Conservation (phyloP, 352 stramenopile genomes). For the Globisporangium middletonii region DNA sequence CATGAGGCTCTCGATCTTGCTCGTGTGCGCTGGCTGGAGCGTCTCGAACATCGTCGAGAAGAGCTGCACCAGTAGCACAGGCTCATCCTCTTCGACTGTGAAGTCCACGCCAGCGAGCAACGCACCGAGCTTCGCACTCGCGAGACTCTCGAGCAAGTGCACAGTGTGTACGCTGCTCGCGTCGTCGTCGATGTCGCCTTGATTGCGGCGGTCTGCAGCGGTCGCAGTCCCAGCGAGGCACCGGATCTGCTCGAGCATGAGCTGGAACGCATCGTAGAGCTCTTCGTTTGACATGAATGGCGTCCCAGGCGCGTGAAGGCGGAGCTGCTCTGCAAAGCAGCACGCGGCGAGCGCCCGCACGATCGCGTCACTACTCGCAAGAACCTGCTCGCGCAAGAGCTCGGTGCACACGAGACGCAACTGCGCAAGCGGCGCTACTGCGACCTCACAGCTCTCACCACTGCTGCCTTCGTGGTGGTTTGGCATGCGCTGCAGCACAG, state of each 20-base stretch:
- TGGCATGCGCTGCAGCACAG: conserved; percentile 28
- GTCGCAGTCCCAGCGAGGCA: conserved; percentile 14
- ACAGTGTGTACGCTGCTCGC: conserved; percentile 33
- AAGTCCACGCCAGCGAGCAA: conserved; percentile 52
- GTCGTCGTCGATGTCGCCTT: conserved; percentile 10
- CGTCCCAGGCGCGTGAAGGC: conserved; percentile 54
- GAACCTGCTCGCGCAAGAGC: conserved; percentile 43
- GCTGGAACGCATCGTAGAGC: conserved; percentile 62
- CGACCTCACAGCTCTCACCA: background rate
- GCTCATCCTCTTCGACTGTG: conserved; percentile 28
- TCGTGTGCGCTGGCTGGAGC: conserved; percentile 48
- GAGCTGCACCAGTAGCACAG: conserved; percentile 59
- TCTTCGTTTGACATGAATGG: conserved; percentile 62
- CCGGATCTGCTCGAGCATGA: conserved; percentile 59
- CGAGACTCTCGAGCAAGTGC: conserved; percentile 68
- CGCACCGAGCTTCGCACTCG: conserved; percentile 48
- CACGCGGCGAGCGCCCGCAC: conserved; percentile 59
- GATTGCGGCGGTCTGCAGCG: background rate
- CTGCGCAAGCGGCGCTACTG: conserved; percentile 22
- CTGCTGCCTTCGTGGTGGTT: conserved; percentile 43
- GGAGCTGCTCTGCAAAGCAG: conserved; percentile 69
- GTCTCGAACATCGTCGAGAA: conserved; percentile 65
- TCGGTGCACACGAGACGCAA: conserved; percentile 45
- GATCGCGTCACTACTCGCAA: conserved; percentile 41
- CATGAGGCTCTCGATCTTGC: conserved; percentile 74